phyloP scores from a whole-genome alignment of 164 flowering plant genomes.

The grape (Vitis vinifera) region ASM3070453v1 NC_081805.1:27394001-27394500 shows the following conservation, averaged over 20 bases:
- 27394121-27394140: constrained; percentile 80
- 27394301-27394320: constrained; percentile 92
- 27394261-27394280: constrained; percentile 89
- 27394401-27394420: constrained; percentile 81
- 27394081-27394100: neutral
- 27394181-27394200: constrained; percentile 89
- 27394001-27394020: too few species aligned
- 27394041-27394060: too few species aligned
- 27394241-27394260: constrained; percentile 99
- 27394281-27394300: constrained; percentile 95
- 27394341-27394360: constrained; percentile 98
- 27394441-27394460: constrained; percentile 87
- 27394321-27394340: constrained; percentile 90
- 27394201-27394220: constrained; percentile 96
- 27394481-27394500: constrained; percentile 84
- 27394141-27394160: constrained; percentile 87
- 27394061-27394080: too few species aligned
- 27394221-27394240: constrained; percentile 90
- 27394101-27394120: constrained; percentile 28
- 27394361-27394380: constrained; percentile 79
- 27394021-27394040: too few species aligned
- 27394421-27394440: constrained; percentile 78
- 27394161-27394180: constrained; percentile 93
- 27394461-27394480: constrained; percentile 91
- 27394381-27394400: constrained; percentile 81